These are phyloP conservation scores for Cyanophora paradoxa DNA, from an alignment of 78 protist species.

Conservation along the genomic window DNA sequence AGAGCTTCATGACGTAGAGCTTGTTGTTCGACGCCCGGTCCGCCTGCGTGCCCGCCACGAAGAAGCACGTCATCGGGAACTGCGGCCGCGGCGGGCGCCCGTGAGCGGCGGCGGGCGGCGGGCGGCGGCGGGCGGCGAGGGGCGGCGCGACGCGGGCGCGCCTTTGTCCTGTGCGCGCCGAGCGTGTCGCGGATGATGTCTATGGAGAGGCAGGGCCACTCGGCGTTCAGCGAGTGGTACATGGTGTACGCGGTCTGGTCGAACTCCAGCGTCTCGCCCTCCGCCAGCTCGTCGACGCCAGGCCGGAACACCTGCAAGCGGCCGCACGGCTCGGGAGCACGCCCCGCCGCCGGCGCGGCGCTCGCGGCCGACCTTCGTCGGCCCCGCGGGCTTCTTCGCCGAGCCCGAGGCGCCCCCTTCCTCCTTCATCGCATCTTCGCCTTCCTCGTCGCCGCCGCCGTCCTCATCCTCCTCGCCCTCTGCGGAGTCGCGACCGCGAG, in stretches of 20 bases:
- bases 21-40: constrained; percentile 57
- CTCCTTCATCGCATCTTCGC: not conserved
- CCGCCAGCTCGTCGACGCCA: constrained; percentile 25
- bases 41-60: constrained; percentile 83
- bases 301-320: not conserved
- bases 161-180: constrained; percentile 48
- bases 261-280: constrained; percentile 56
- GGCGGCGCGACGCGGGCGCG: not conserved
- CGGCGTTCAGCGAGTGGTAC: constrained; percentile 61
- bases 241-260: constrained; percentile 72
- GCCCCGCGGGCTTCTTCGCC: not conserved
- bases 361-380: not conserved
- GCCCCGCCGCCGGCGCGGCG: not conserved
- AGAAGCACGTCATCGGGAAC: constrained; percentile 64
- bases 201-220: constrained; percentile 87
- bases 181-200: constrained; percentile 70
- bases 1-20: constrained; percentile 48
- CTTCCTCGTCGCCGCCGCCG: not conserved
- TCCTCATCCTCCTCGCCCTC: not conserved
- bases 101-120: not conserved
- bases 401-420: not conserved
- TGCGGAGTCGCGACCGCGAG: not conserved
- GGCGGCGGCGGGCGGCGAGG: not conserved
- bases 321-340: not conserved
- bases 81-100: not conserved